Percentiles rank a stretch among this genome's conserved stretches.
These are phyloP conservation scores for Colletotrichum magnum DNA, from an alignment of 2,329 filamentous ascomycete genomes.

Conservation along the genomic window DNA sequence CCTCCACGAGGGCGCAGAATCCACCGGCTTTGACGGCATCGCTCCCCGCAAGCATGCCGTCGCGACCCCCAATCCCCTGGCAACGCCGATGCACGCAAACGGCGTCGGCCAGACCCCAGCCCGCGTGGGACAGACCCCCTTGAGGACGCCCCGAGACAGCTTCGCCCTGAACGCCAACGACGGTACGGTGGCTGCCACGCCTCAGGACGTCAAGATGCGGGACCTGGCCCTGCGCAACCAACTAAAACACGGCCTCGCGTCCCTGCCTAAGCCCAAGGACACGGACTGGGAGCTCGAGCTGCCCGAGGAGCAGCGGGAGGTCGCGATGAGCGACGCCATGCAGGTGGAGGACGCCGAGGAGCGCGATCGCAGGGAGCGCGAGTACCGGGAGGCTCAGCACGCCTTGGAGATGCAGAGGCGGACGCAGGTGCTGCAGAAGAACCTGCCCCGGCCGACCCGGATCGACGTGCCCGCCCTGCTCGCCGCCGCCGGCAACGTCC, in stretches of 20 bases:
- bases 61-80: slow-evolving; percentile 95
- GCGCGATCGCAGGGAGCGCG: slow-evolving; percentile 83
- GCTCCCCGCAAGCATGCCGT: slow-evolving; percentile 84
- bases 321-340: slow-evolving; percentile 59
- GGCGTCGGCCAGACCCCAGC: slow-evolving; percentile 78
- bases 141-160: slow-evolving; percentile 89
- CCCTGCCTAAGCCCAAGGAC: slow-evolving; percentile 92
- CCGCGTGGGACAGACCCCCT: slow-evolving; percentile 82
- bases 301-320: slow-evolving; percentile 83
- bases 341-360: slow-evolving; percentile 75
- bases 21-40: slow-evolving; percentile 90
- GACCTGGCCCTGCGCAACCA: slow-evolving; percentile 78
- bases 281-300: slow-evolving; percentile 94
- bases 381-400: slow-evolving; percentile 79
- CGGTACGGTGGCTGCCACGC: slow-evolving; percentile 79
- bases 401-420: slow-evolving; percentile 86
- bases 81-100: slow-evolving; percentile 81
- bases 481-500: slow-evolving; percentile 67
- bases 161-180: slow-evolving; percentile 85
- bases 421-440: slow-evolving; percentile 91
- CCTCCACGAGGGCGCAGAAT: slow-evolving; percentile 83
- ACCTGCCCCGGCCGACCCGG: slow-evolving; percentile 81
- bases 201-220: slow-evolving; percentile 79
- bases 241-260: slow-evolving; percentile 80
- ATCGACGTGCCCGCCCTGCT: slow-evolving; percentile 81